Evolutionary conservation across 2,329 filamentous ascomycete genomes (phyloP).

Genomic region (Aspergillus chevalieri): DNA sequence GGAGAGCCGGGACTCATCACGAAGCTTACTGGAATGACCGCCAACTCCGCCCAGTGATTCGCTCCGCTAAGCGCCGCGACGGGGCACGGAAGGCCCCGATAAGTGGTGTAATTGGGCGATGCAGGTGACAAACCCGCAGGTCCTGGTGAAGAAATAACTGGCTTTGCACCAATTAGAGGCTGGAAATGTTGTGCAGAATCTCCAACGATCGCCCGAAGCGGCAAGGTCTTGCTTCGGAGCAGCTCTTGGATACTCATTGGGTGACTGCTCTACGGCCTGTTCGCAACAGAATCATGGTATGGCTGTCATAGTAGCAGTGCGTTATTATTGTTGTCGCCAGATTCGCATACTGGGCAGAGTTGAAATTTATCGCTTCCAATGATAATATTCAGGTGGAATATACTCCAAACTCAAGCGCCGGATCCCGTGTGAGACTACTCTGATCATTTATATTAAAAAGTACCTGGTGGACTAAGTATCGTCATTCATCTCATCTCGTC

Average conservation of each 20-base stretch:
- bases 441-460: too few relatives aligned
- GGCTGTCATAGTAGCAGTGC: too few relatives aligned
- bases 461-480: not conserved
- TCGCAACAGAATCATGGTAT: too few relatives aligned
- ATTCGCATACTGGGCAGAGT: too few relatives aligned
- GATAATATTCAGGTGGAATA: too few relatives aligned
- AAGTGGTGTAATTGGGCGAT: not conserved
- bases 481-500: not conserved
- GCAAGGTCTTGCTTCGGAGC: not conserved
- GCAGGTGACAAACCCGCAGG: not conserved
- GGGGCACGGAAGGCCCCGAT: not conserved
- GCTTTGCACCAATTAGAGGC: not conserved
- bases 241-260: not conserved
- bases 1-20: too few relatives aligned
- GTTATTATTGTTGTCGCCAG: too few relatives aligned
- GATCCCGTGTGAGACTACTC: too few relatives aligned
- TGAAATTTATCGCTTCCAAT: too few relatives aligned
- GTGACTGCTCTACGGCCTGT: too few relatives aligned
- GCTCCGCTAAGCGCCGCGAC: not conserved
- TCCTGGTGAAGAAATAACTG: not conserved
- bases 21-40: too few relatives aligned
- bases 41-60: not conserved
- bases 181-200: not conserved
- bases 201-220: not conserved
- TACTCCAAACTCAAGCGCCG: too few relatives aligned